phyloP scores from a whole-genome alignment of 257 asterid species.

The Euphrasia confusa region DNA sequence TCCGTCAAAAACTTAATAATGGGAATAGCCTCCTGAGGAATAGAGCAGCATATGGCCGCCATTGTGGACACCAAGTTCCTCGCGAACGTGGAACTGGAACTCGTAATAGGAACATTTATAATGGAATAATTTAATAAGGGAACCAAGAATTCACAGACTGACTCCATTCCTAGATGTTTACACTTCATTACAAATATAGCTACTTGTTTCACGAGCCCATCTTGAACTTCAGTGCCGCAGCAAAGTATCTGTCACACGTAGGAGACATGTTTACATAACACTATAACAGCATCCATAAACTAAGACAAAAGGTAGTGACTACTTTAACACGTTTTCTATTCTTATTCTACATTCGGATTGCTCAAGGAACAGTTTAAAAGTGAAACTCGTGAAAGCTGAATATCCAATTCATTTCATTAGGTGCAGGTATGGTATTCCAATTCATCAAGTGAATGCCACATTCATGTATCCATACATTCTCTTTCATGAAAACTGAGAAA shows the following conservation, averaged over 20 bases:
- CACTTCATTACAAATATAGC: conserved; percentile 53
- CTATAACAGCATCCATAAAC: conserved; percentile 15
- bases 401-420: background rate
- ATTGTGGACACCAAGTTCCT: conserved; percentile 57
- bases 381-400: background rate
- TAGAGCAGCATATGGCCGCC: conserved; percentile 70
- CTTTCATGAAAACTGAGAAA: background rate
- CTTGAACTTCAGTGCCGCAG: conserved; percentile 56
- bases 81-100: conserved; percentile 38
- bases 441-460: background rate
- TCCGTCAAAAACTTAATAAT: conserved; percentile 55
- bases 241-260: conserved; percentile 53
- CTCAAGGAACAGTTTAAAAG: background rate
- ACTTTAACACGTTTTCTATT: background rate
- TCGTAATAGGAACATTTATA: conserved; percentile 40
- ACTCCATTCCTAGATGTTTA: conserved; percentile 55
- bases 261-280: conserved; percentile 14
- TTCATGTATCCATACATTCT: background rate
- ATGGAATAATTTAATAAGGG: conserved; percentile 74
- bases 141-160: conserved; percentile 72
- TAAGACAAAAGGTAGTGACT: background rate
- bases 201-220: conserved; percentile 78
- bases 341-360: background rate
- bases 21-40: conserved; percentile 66
- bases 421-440: background rate